Base-by-base conservation (phyloP, 176 grass and related monocot species). In the Aegilops umbellulata region DNA sequence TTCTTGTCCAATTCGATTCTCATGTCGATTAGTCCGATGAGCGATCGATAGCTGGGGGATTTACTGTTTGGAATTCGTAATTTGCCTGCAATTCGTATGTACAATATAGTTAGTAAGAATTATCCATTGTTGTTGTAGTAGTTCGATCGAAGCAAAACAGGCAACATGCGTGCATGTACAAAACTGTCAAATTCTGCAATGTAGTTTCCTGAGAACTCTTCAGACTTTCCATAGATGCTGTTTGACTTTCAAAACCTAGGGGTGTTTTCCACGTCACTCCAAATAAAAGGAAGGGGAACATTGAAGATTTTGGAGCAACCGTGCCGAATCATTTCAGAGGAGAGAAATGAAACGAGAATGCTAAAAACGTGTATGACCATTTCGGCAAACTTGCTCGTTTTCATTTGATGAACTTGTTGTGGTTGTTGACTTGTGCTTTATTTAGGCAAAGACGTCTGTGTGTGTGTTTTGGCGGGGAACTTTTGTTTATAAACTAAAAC, bases 1-100 rank as follows among this genome's bases (percentile, higher is more conserved):
- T 88, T 95, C 44, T 90, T 82, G 86, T 97, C 93, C 76, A 97
- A 72, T 4, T 95, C 71, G 17, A 65, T 19, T 47, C 95, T 81
- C 30, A 79, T 82, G 83, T 97, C 95, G 2, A 91, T 12, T 4
- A 95, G 60, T 29, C 93, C 93, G 26, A 95, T 84, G 55, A 66
- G 80, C 5, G 95, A 93, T 76, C 82, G 73, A 75, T 97, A 97
- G 2, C 47, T 65, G 30, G 87, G 25, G 38, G 92, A 95, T 3
- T 51, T 47, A 57, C 73, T 89, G 14, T 95, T 76, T 8, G 92
- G 95, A 10, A 63, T 47, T 35, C 17, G 63, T 25, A 89, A 19
- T 9, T 91, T 44, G 0, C 91, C 95, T 95, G 88, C 77, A 79
- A 41, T n/a, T n/a, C 36, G 27, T 35, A 57, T 57, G 16, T 3